phyloP scores from a whole-genome alignment of 768 basidiomycete species.

The Boletus insuetus region DNA sequence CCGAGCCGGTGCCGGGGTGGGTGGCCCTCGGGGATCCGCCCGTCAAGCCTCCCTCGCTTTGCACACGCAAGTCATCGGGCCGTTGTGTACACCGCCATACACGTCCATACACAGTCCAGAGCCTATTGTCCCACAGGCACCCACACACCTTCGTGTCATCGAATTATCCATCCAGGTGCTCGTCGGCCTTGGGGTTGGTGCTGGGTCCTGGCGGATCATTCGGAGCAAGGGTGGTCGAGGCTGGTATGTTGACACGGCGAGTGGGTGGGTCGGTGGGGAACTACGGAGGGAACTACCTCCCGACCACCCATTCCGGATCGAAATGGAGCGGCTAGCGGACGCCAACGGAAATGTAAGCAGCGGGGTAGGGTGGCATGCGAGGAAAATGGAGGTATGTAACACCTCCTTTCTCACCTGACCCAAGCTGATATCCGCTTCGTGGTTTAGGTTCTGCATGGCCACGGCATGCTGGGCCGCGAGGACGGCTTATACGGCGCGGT shows the following conservation, averaged over 20 bases:
- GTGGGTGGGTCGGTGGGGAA: constrained; percentile 65
- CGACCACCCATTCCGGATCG: constrained; percentile 65
- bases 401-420: not conserved
- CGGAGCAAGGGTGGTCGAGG: constrained; percentile 89
- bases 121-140: constrained; percentile 34
- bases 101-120: constrained; percentile 49
- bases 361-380: constrained; percentile 90
- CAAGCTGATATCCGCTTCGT: not conserved
- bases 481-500: constrained; percentile 94
- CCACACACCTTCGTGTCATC: constrained; percentile 80
- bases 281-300: constrained; percentile 57
- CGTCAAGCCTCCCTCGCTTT: constrained; percentile 74
- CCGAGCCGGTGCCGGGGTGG: constrained; percentile 29
- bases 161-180: constrained; percentile 78
- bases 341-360: constrained; percentile 89
- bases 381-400: constrained; percentile 93
- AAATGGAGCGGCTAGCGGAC: constrained; percentile 69
- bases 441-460: constrained; percentile 73
- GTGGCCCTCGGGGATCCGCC: constrained; percentile 38
- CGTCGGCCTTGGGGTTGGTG: constrained; percentile 70
- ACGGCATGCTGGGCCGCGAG: constrained; percentile 89
- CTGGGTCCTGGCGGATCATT: constrained; percentile 85
- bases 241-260: constrained; percentile 91
- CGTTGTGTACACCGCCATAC: constrained; percentile 78
- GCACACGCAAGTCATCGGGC: constrained; percentile 75